Conservation (phyloP, 345 rosid species). For the Balakata baccata region DNA sequence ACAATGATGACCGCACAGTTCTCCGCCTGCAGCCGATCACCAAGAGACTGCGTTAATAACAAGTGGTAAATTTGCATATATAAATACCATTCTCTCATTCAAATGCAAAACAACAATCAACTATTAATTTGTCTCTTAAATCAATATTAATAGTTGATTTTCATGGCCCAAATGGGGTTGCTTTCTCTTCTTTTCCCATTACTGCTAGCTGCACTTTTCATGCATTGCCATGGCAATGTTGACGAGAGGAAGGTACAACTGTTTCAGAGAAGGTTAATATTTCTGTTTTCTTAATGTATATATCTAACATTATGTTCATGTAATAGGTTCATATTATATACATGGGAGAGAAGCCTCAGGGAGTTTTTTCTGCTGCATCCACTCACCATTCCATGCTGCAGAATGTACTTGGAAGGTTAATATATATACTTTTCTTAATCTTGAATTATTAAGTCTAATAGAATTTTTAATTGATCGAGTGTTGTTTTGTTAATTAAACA, state of each 20-base stretch:
- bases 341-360: conserved; percentile 36
- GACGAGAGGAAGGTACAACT: conserved; percentile 21
- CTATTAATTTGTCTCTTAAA: neutral
- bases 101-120: conserved; percentile 1
- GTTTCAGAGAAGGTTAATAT: too few relatives aligned
- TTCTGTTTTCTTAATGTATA: too few relatives aligned
- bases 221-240: conserved; percentile 24
- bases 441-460: too few relatives aligned
- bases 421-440: too few relatives aligned
- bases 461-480: too few relatives aligned
- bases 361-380: conserved; percentile 9
- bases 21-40: too few relatives aligned
- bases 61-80: conserved; percentile 11
- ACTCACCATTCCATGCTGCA: conserved; percentile 35
- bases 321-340: conserved; percentile 38
- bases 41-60: conserved; percentile 3
- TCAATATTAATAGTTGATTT: neutral
- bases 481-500: too few relatives aligned
- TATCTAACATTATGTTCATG: too few relatives aligned
- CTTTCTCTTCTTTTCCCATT: conserved; percentile 16
- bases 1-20: too few relatives aligned
- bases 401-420: conserved; percentile 35
- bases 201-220: conserved; percentile 22
- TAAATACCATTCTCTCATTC: conserved; percentile 8
- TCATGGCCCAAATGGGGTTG: conserved; percentile 18